Evolutionary conservation across 192 early-diverging fungal genomes (phyloP).

Genomic region (Entomortierella lignicola): DNA sequence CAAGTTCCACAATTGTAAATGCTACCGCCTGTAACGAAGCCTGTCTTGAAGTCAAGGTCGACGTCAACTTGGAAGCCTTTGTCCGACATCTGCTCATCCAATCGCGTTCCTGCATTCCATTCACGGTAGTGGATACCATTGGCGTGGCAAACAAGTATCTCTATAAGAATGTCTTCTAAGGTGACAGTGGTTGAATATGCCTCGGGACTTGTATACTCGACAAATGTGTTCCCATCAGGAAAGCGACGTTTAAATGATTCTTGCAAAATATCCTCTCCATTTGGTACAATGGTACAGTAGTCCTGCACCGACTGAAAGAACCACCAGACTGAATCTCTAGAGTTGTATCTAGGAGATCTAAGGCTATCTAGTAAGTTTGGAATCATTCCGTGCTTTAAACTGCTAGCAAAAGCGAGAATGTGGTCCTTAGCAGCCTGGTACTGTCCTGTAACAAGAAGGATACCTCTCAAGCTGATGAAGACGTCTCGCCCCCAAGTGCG

Average conservation of each 20-base stretch:
- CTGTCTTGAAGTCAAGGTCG: conserved; percentile 79
- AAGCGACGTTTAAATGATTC: conserved; percentile 84
- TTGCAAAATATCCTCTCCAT: conserved; percentile 82
- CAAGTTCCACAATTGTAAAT: conserved; percentile 97
- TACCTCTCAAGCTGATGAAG: conserved; percentile 90
- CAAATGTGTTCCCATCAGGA: conserved; percentile 77
- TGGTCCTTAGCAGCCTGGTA: conserved; percentile 86
- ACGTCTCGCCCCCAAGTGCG: conserved; percentile 99
- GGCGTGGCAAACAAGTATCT: conserved; percentile 92
- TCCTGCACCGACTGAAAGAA: conserved; percentile 91
- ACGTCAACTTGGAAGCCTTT: conserved; percentile 90
- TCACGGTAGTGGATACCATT: conserved; percentile 93
- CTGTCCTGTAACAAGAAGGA: conserved; percentile 86
- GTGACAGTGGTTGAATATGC: conserved; percentile 74
- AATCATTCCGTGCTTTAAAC: conserved; percentile 94
- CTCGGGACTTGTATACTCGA: conserved; percentile 71
- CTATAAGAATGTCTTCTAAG: conserved; percentile 88
- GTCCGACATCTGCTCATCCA: conserved; percentile 93
- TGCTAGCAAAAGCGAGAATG: conserved; percentile 91
- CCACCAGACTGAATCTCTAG: conserved; percentile 97
- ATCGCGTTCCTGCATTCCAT: conserved; percentile 88
- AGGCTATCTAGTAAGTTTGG: conserved; percentile 95
- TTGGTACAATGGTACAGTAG: conserved; percentile 81
- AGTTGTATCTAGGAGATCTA: conserved; percentile 90
- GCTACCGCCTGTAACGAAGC: conserved; percentile 90